Evolutionary conservation across 768 basidiomycete genomes (phyloP), one percentile per base, ranked within the genome.

Genomic region (Collybia mongolica): DNA sequence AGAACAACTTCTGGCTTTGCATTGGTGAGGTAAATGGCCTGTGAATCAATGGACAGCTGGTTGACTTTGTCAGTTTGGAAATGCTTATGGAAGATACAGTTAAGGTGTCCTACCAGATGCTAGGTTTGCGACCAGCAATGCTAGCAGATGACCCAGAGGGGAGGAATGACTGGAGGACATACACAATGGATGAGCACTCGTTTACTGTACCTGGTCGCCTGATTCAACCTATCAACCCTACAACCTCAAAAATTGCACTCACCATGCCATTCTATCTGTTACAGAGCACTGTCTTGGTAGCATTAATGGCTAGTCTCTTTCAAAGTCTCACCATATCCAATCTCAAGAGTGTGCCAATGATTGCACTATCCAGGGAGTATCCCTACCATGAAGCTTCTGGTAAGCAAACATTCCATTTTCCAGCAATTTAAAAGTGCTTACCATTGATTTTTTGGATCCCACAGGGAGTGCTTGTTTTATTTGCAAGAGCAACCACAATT

Each of bases 211-310:
- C 43, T 44, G 43, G 43, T 18, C 41, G 51, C 5, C 48, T 66
- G 2, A 51, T 66, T 14, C 58, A 64, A 18, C 53, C 60, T 2
- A 24, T 70, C 0, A 59, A 68, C 47, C 67, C 67, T 6, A 20
- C 48, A 3, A 40, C 58, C 5, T 59, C 55, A 8, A 56, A 29
- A 6, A 44, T 23, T 1, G 35, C 48, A 18, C 17, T 32, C 5
- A 42, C 46, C 1, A 43, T 52, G 5, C 54, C 58, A 0, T 61
- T 54, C 20, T 67, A 60, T 48, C 58, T 67, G 1, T 56, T 67
- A 22, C 51, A 62, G n/a, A 64, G 60, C 9, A 23, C 46, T 3
- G 48, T 59, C n/a, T 48, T 66, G 1, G 53, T 61, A 0, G 50
- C 55, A 4, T 42, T 67, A 1, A 47, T 55, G 9, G 57, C 57